These are phyloP conservation scores for Emmonsiellopsis sp. DNA, from an alignment of 2,329 filamentous ascomycete species.

Conservation along the genomic window DNA sequence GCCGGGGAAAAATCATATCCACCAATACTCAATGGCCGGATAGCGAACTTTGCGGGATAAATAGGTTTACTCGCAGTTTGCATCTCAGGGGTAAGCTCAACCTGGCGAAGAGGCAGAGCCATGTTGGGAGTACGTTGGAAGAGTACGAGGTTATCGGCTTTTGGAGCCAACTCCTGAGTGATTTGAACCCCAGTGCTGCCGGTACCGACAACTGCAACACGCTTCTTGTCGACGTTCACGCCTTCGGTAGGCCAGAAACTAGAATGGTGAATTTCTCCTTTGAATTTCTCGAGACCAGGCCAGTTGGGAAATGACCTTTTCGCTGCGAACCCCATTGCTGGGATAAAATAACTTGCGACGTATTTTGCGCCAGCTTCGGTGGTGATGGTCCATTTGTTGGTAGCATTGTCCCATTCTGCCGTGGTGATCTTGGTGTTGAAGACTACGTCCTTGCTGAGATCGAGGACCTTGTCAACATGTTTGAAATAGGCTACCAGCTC, in stretches of 20 bases:
- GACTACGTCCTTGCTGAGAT: slow-evolving; percentile 14
- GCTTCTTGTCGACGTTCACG: slow-evolving; percentile 39
- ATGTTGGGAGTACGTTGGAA: slow-evolving; percentile 61
- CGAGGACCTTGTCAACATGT: slow-evolving; percentile 15
- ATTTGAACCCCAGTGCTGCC: slow-evolving; percentile 49
- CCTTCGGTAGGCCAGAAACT: slow-evolving; percentile 44
- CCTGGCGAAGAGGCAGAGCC: slow-evolving; percentile 44
- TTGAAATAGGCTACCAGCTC: slow-evolving; percentile 22
- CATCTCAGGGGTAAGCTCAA: slow-evolving; percentile 39
- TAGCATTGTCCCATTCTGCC: slow-evolving; percentile 7
- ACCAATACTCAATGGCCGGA: not conserved
- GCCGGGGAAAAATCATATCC: not conserved
- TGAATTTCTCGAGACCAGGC: slow-evolving; percentile 42
- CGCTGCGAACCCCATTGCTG: slow-evolving; percentile 8
- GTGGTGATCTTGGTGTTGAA: slow-evolving; percentile 13
- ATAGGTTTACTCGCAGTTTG: slow-evolving; percentile 34
- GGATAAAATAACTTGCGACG: slow-evolving; percentile 10
- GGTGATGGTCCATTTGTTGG: slow-evolving; percentile 10
- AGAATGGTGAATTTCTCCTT: slow-evolving; percentile 46
- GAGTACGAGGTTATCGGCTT: slow-evolving; percentile 45
- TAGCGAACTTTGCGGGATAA: not conserved
- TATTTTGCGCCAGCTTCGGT: slow-evolving; percentile 5
- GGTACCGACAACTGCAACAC: slow-evolving; percentile 46
- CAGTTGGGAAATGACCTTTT: slow-evolving; percentile 3
- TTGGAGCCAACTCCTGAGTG: slow-evolving; percentile 49